Evolutionary conservation across 331 rosid species (phyloP), one percentile per base, ranked within the genome.

Genomic region (Acacia pycnantha): DNA sequence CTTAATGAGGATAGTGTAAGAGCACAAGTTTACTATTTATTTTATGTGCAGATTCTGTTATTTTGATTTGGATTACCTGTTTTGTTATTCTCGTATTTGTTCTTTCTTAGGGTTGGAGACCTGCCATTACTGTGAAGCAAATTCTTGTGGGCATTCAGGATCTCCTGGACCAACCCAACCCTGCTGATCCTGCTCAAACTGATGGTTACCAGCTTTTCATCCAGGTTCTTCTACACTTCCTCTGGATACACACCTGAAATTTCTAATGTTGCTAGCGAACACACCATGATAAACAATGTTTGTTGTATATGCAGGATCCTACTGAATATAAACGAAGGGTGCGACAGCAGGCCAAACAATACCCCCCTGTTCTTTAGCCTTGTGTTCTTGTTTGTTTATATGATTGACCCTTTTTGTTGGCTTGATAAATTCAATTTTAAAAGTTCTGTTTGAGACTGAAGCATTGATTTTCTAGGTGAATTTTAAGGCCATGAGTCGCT

Each of bases 81-180:
- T 44, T 26, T 84, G 78, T n/a, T n/a, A 84, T 59, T 78, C 47
- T 40, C 50, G 19, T 21, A 56, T 58, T 1, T 70, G 66, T 41
- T 22, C 4, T 69, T 74, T 29, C 11, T 27, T 37, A 80, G 84
- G 82, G 82, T 68, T 74, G 87, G 84, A 84, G 80, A 69, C 84
- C 84, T 15, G 77, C 84, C 48, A 79, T 84, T 44, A 79, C 81
- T 22, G 77, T 79, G 43, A 80, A 58, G 74, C 84, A 80, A 70
- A 84, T 84, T 74, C 84, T 84, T 15, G 33, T 84, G 79, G 87
- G 87, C 27, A 76, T 84, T 76, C 87, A 84, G 79, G 79, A 80
- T 70, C 77, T 84, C 76, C 79, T 84, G 24, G 82, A 76, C 75
- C 74, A 76, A 69, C 84, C 87, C 26, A 84, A 84, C 65, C 79